These are phyloP conservation scores for Nitzschia inconspicua DNA, from an alignment of 108 stramenopile species.

Conservation along the genomic window DNA sequence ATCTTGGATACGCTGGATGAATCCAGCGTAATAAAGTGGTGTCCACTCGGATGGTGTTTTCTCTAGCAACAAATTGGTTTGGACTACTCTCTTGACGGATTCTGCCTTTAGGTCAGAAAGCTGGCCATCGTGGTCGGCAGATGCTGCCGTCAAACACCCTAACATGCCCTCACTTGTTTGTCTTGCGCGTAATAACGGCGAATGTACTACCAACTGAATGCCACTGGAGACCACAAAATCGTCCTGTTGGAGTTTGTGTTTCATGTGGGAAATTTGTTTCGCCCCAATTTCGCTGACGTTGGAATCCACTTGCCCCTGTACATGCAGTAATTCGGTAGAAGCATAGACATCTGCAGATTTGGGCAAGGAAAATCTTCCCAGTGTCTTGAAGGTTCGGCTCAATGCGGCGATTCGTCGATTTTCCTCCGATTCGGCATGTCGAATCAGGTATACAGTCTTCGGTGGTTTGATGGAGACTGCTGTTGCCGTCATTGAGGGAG, in stretches of 20 bases:
- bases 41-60: constrained; percentile 58
- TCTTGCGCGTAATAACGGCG: constrained; percentile 56
- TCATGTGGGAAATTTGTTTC: constrained; percentile 48
- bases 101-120: constrained; percentile 11
- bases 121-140: background rate
- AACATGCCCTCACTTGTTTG: constrained; percentile 62
- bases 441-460: constrained; percentile 62
- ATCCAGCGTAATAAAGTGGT: constrained; percentile 32
- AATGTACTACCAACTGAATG: constrained; percentile 57
- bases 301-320: constrained; percentile 62
- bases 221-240: constrained; percentile 36
- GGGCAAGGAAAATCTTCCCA: constrained; percentile 41
- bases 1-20: constrained; percentile 34
- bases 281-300: constrained; percentile 40
- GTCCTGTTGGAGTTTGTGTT: constrained; percentile 28
- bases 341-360: constrained; percentile 28
- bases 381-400: constrained; percentile 15
- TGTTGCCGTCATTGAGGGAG: too few species aligned
- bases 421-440: constrained; percentile 78
- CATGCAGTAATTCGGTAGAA: constrained; percentile 44
- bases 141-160: constrained; percentile 29
- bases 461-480: too few species aligned
- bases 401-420: constrained; percentile 48
- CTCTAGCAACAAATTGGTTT: constrained; percentile 43
- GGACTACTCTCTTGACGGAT: constrained; percentile 34